These are phyloP conservation scores for Metschnikowia cerradonensis DNA, from an alignment of 805 yeast species.

Conservation along the genomic window DNA sequence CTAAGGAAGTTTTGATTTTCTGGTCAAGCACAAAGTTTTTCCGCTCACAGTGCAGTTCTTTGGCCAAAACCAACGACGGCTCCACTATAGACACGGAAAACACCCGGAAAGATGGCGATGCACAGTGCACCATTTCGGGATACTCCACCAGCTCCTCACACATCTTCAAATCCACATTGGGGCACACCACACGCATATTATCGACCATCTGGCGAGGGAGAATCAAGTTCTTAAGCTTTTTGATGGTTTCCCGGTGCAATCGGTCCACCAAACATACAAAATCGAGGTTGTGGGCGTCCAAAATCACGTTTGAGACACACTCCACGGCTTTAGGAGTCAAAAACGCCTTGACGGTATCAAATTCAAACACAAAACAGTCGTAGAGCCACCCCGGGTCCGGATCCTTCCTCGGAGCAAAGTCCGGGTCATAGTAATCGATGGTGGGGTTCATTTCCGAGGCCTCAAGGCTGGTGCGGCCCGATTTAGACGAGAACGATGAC, in stretches of 20 bases:
- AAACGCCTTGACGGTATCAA: conserved; percentile 48
- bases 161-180: conserved; percentile 38
- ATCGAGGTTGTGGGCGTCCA: conserved; percentile 32
- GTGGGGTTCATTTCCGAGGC: conserved; percentile 22
- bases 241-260: conserved; percentile 58
- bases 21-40: conserved; percentile 8
- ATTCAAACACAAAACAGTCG: conserved; percentile 50
- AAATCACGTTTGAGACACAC: conserved; percentile 34
- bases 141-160: conserved; percentile 27
- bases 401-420: conserved; percentile 27
- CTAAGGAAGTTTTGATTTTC: conserved; percentile 19
- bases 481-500: conserved; percentile 17
- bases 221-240: conserved; percentile 35
- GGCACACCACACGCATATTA: conserved; percentile 48
- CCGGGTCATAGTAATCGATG: conserved; percentile 25
- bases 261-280: conserved; percentile 55
- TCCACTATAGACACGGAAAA: conserved; percentile 29
- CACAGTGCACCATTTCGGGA: conserved; percentile 23
- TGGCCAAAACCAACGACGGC: conserved; percentile 32
- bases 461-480: conserved; percentile 8
- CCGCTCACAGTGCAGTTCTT: conserved; percentile 12
- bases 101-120: conserved; percentile 24
- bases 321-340: conserved; percentile 44
- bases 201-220: conserved; percentile 30
- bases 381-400: conserved; percentile 43